Evolutionary conservation across 371 early-diverging fungal genomes (phyloP), one percentile per base, ranked within the genome.

Genomic region (Parasitella parasitica): DNA sequence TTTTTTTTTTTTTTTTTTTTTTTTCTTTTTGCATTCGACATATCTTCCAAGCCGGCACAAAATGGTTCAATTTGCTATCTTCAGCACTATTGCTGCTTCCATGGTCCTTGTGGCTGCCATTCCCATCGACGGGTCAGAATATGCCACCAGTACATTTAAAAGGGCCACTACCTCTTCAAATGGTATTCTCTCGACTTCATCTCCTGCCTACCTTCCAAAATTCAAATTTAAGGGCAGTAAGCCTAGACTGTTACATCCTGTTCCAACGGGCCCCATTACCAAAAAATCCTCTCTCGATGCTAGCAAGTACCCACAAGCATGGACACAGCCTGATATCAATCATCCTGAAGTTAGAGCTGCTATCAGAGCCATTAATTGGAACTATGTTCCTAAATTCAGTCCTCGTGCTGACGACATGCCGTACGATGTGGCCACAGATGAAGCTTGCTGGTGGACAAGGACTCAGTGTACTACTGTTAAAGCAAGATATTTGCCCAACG

Each of bases 271-370:
- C 15, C 52, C 63, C 20, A 34, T 63, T 26, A 24, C 15, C 9
- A 34, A 13, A 15, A 57, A 35, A 0, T 24, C 41, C 20, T 18
- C 57, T 12, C 34, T 65, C 4, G 54, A 54, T 11, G 4, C 2
- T 5, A 37, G 22, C 8, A 28, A 51, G 15, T 70, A 62, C 20
- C 70, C 70, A 26, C 8, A 15, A 6, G 37, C 50, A 15, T 65
- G 62, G 62, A 20, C 20, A 2, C 16, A 20, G 9, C 66, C 66
- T 26, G 58, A 64, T 58, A 18, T 30, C 6, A 56, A 39, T 3
- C 63, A 70, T 55, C 66, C 67, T 8, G 66, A 60, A 15, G 64
- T 71, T 1, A n/a, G 61, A 43, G 48, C 6, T n/a, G 71, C 61
- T 2, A 66, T 63, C 22, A 26, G 36, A 1, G 20, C 71, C 1